Conservation (phyloP, 257 asterid genomes). For the Mitragyna speciosa region DNA sequence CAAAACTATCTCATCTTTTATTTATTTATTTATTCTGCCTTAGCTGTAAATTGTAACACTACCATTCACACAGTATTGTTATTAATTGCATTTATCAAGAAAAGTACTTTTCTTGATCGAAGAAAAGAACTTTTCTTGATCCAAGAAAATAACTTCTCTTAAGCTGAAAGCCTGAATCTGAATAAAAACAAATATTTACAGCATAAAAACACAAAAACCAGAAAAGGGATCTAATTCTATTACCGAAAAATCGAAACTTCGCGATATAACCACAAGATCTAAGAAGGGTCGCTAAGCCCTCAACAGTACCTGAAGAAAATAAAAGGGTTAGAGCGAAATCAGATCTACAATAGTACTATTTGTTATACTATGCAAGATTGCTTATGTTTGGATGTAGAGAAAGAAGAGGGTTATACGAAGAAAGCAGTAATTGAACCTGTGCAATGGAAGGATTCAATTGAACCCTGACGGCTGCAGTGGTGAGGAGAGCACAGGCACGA, state of each 20-base stretch:
- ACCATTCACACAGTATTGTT: not conserved
- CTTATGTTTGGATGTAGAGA: too few species aligned
- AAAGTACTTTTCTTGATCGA: too few species aligned
- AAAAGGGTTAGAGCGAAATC: not conserved
- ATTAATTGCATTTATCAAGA: not conserved
- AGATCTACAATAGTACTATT: constrained; percentile 1
- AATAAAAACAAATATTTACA: not conserved
- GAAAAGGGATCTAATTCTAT: not conserved
- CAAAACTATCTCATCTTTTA: not conserved
- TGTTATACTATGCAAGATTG: not conserved
- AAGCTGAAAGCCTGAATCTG: not conserved
- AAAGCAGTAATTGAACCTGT: not conserved
- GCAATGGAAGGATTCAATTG: not conserved
- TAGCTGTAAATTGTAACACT: not conserved
- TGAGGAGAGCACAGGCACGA: not conserved
- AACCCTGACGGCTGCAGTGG: not conserved
- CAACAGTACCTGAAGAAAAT: not conserved
- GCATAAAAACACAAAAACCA: not conserved
- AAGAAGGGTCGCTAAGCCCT: not conserved
- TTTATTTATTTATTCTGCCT: not conserved
- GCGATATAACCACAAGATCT: constrained; percentile 9
- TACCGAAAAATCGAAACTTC: constrained; percentile 12
- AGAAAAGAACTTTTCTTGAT: not conserved
- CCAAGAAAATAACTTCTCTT: not conserved
- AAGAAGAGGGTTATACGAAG: not conserved